A percentile compares a stretch with the other conserved stretches of the same genome.
Evolutionary conservation across 23 red algal species (phyloP).

Genomic region (Gracilaria domingensis): DNA sequence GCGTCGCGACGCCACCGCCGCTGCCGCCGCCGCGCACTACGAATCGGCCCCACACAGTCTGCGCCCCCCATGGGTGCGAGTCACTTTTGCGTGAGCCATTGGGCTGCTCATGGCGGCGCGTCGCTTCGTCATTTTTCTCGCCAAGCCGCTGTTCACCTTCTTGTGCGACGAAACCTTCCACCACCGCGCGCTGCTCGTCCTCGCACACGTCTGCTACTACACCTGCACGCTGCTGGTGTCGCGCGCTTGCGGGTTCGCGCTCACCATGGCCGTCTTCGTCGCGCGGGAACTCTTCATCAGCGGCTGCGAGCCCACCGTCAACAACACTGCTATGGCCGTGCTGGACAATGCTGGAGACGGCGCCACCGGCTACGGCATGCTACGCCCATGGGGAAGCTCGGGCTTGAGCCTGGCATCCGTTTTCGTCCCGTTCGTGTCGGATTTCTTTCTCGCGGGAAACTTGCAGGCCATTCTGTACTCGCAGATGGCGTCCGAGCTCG

Average conservation of each 20-base stretch:
- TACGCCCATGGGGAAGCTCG: constrained; percentile 25
- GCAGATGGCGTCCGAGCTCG: constrained; percentile 3
- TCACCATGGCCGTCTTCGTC: background rate
- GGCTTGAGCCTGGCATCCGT: constrained; percentile 53
- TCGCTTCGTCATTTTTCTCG: constrained; percentile 41
- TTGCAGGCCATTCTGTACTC: constrained; percentile 19
- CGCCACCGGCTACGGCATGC: background rate
- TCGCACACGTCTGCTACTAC: constrained; percentile 40
- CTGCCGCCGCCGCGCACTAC: background rate
- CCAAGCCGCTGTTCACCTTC: constrained; percentile 43
- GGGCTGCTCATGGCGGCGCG: constrained; percentile 36
- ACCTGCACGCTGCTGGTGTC: constrained; percentile 28
- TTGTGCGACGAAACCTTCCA: constrained; percentile 20
- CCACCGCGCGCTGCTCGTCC: constrained; percentile 39
- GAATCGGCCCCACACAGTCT: too few species aligned
- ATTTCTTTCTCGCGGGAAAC: background rate
- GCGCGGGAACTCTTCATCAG: constrained; percentile 33
- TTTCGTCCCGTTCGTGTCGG: background rate
- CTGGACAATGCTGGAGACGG: background rate
- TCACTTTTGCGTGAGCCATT: too few species aligned
- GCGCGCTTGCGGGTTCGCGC: background rate
- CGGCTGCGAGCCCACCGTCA: constrained; percentile 52
- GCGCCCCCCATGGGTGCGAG: too few species aligned
- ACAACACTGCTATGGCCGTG: constrained; percentile 33
- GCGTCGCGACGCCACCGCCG: background rate